Evolutionary conservation across 768 basidiomycete species (phyloP).

Genomic region (Floccularia luteovirens): DNA sequence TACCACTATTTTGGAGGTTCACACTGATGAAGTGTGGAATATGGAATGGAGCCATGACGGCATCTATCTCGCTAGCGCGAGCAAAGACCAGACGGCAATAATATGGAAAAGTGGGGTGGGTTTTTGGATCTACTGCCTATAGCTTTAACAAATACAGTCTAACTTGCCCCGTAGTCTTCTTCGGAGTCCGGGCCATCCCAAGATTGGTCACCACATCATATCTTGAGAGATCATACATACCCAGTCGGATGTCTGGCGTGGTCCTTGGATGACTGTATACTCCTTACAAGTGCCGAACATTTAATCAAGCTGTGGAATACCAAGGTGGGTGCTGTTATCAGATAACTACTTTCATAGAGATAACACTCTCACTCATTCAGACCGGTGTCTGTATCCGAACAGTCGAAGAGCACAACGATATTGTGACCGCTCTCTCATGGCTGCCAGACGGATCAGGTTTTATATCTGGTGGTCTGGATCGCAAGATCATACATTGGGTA

Average conservation of each 20-base stretch:
- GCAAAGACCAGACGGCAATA: constrained; percentile 81
- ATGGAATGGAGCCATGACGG: constrained; percentile 94
- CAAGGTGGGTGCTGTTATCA: constrained; percentile 43
- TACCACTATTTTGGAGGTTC: constrained; percentile 78
- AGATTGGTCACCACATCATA: constrained; percentile 52
- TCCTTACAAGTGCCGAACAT: constrained; percentile 80
- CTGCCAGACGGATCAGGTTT: constrained; percentile 86
- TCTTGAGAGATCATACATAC: constrained; percentile 72
- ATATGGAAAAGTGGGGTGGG: too few species aligned
- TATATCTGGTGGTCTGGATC: constrained; percentile 83
- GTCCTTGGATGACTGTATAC: constrained; percentile 82
- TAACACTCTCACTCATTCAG: constrained; percentile 27
- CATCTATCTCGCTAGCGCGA: constrained; percentile 73
- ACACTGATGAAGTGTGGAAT: constrained; percentile 94
- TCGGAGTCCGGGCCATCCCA: constrained; percentile 36
- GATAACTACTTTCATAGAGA: constrained; percentile 1
- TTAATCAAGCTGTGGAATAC: constrained; percentile 86
- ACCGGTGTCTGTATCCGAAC: constrained; percentile 65
- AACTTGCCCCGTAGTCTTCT: constrained; percentile 18
- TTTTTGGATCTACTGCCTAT: constrained; percentile 54
- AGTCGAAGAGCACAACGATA: constrained; percentile 68
- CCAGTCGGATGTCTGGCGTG: constrained; percentile 81
- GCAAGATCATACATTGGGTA: constrained; percentile 81
- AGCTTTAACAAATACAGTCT: too few species aligned
- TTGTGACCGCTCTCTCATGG: constrained; percentile 84